Percentiles rank a stretch among this genome's conserved stretches.
Conservation (phyloP, 75 land plant genomes). For the Pinus taeda region DNA sequence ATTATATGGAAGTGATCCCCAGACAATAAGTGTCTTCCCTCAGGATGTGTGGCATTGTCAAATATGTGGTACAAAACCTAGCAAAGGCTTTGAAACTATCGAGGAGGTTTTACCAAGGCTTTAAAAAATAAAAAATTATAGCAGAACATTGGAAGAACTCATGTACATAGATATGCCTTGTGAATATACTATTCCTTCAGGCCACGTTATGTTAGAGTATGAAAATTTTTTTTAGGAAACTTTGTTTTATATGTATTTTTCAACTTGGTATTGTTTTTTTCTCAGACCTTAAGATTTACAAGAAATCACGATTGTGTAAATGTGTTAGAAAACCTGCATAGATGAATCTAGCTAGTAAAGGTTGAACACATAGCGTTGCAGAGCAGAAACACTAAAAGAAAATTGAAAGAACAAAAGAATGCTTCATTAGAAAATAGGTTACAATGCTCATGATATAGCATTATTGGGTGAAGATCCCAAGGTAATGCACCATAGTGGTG, state of each 20-base stretch:
- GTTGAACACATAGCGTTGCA: no score
- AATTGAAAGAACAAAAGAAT: no score
- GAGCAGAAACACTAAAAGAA: no score
- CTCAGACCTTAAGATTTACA: constrained; percentile 83
- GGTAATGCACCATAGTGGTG: no score
- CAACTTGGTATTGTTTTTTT: constrained; percentile 76
- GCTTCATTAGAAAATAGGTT: no score
- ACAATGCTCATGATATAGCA: no score
- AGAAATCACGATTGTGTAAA: no score
- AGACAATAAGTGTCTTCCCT: constrained; percentile 88
- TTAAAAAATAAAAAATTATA: constrained; percentile 89
- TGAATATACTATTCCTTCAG: constrained; percentile 69
- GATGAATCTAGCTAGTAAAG: no score
- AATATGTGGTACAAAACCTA: constrained; percentile 89
- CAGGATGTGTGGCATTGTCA: constrained; percentile 99
- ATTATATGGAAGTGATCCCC: constrained; percentile 82
- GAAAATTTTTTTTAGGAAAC: constrained; percentile 91
- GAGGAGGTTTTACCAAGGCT: constrained; percentile 94
- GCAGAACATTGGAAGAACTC: constrained; percentile 89
- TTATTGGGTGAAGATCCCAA: no score
- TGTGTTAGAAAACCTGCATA: no score
- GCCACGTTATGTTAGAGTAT: constrained; percentile 89
- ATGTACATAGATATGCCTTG: constrained; percentile 89
- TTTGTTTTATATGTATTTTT: constrained; percentile 92
- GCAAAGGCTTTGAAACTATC: constrained; percentile 94